phyloP scores from a whole-genome alignment of 805 yeast genomes.

The Wickerhamiella galacta region DNA sequence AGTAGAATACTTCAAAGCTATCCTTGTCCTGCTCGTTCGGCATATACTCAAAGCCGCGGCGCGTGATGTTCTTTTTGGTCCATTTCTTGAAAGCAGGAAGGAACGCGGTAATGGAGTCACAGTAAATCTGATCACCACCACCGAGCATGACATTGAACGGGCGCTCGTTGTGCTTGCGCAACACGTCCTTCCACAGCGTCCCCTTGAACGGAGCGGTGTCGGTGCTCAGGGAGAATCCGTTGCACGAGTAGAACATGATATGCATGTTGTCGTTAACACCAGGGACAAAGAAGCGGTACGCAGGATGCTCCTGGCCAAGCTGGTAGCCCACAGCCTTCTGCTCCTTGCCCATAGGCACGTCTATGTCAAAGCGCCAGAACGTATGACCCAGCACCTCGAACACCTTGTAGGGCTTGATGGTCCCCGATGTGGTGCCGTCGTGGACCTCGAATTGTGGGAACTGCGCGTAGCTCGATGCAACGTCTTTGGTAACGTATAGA shows the following conservation, averaged over 20 bases:
- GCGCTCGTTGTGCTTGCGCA: constrained; percentile 44
- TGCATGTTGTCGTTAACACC: constrained; percentile 52
- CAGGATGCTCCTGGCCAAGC: constrained; percentile 31
- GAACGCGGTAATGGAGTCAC: constrained; percentile 57
- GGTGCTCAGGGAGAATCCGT: constrained; percentile 68
- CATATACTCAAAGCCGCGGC: constrained; percentile 9
- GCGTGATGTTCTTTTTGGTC: constrained; percentile 37
- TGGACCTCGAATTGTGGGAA: constrained; percentile 25
- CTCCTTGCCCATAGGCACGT: constrained; percentile 28
- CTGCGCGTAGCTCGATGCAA: constrained; percentile 12
- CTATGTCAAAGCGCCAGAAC: constrained; percentile 52
- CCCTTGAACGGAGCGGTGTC: constrained; percentile 53
- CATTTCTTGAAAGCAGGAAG: constrained; percentile 33
- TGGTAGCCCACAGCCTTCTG: constrained; percentile 53
- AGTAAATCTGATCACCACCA: constrained; percentile 92
- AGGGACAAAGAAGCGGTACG: constrained; percentile 58
- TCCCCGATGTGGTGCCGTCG: constrained; percentile 13
- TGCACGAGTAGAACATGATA: constrained; percentile 70
- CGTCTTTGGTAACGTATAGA: constrained; percentile 42
- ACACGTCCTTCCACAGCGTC: constrained; percentile 74
- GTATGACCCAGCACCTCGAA: constrained; percentile 30
- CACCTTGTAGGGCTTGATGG: constrained; percentile 30
- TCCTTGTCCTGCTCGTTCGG: constrained; percentile 26
- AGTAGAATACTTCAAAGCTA: constrained; percentile 50
- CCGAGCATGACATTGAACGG: constrained; percentile 89